Evolutionary conservation across 345 rosid species (phyloP).

Genomic region (Brassica incana): DNA sequence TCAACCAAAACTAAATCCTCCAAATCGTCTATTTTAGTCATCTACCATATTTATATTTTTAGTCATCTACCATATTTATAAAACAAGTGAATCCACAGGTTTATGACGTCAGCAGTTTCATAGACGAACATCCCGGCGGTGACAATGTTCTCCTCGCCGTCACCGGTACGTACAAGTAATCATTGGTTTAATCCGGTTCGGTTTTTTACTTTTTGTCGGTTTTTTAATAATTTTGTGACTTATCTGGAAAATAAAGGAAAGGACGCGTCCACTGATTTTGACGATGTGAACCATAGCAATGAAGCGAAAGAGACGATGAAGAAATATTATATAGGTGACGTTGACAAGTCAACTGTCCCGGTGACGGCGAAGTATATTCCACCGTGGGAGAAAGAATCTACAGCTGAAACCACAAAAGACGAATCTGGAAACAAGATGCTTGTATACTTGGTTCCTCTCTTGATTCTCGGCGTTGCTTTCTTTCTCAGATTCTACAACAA

Average conservation of each 20-base stretch:
- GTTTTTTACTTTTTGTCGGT: not conserved
- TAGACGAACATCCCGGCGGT: conserved; percentile 92
- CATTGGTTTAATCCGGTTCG: conserved; percentile 10
- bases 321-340: conserved; percentile 64
- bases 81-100: conserved; percentile 49
- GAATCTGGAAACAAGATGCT: conserved; percentile 45
- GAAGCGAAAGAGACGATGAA: conserved; percentile 64
- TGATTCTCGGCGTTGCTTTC: conserved; percentile 69
- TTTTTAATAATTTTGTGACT: not conserved
- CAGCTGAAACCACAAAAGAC: conserved; percentile 31
- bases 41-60: not conserved
- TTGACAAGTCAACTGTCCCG: conserved; percentile 60
- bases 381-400: conserved; percentile 35
- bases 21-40: not conserved
- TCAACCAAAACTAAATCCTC: not conserved
- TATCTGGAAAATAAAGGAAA: conserved; percentile 37
- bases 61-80: not conserved
- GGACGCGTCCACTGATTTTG: conserved; percentile 80
- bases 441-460: conserved; percentile 56
- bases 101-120: conserved; percentile 69
- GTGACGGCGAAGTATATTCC: conserved; percentile 40
- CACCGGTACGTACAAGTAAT: conserved; percentile 45
- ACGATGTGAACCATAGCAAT: conserved; percentile 72
- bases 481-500: conserved; percentile 49
- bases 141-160: conserved; percentile 74